phyloP scores from a whole-genome alignment of 371 early-diverging fungal genomes.

The Blastocladiella emersonii region DNA sequence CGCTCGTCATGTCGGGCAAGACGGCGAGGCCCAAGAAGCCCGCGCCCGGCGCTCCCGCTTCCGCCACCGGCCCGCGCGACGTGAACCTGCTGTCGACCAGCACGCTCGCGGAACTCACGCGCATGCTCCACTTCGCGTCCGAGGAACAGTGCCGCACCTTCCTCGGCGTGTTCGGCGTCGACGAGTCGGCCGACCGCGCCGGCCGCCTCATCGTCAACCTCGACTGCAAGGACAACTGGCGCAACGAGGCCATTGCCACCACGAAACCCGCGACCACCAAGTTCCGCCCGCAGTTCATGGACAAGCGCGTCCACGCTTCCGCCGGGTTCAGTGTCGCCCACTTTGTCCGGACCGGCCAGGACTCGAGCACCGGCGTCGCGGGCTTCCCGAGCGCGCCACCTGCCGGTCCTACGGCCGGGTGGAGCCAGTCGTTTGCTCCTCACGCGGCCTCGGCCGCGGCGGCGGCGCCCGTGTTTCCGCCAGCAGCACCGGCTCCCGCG shows the following conservation, averaged over 20 bases:
- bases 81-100: neutral
- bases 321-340: neutral
- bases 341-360: neutral
- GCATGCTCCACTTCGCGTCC: neutral
- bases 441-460: too few relatives aligned
- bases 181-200: neutral
- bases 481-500: too few relatives aligned
- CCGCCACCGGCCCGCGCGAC: neutral
- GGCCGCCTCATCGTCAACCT: neutral
- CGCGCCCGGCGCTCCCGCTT: too few relatives aligned
- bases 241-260: neutral
- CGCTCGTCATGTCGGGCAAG: neutral
- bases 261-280: neutral
- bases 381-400: too few relatives aligned
- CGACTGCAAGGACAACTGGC: neutral
- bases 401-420: too few relatives aligned
- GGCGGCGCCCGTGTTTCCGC: too few relatives aligned
- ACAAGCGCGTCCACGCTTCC: neutral
- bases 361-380: neutral
- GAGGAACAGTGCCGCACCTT: neutral
- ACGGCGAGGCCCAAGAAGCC: too few relatives aligned
- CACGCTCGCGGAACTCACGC: neutral
- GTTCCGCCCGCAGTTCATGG: neutral
- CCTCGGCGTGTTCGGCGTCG: neutral
- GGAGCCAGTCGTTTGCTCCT: too few relatives aligned